Conservation (phyloP, 2,329 filamentous ascomycete species). For the Pyrenochaeta sp. region DNA sequence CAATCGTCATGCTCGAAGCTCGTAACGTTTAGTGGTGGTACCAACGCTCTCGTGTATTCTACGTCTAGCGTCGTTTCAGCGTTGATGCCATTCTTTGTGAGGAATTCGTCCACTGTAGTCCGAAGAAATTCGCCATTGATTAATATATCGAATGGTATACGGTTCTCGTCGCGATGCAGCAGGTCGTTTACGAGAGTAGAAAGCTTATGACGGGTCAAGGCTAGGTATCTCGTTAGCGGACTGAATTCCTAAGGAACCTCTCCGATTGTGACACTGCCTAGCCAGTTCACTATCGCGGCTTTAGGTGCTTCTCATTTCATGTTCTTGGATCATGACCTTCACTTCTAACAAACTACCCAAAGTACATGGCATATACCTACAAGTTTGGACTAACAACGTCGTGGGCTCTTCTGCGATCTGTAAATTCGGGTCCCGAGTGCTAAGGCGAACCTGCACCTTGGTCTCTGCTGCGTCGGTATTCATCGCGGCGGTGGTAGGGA, state of each 20-base stretch:
- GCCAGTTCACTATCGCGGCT: neutral
- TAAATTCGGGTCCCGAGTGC: slow-evolving; percentile 44
- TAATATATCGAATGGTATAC: slow-evolving; percentile 91
- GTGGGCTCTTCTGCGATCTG: slow-evolving; percentile 45
- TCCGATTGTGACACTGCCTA: neutral
- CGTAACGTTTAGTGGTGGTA: slow-evolving; percentile 87
- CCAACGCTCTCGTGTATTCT: slow-evolving; percentile 90
- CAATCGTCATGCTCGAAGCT: slow-evolving; percentile 98
- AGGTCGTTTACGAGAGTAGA: slow-evolving; percentile 71
- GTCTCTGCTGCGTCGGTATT: slow-evolving; percentile 36
- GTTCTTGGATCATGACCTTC: neutral
- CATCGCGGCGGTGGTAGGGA: slow-evolving; percentile 26
- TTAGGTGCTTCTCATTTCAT: neutral
- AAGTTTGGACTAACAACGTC: slow-evolving; percentile 43
- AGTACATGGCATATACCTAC: slow-evolving; percentile 26
- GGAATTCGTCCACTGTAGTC: slow-evolving; percentile 88
- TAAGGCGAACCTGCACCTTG: slow-evolving; percentile 48
- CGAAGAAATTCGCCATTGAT: slow-evolving; percentile 92
- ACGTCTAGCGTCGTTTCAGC: slow-evolving; percentile 86
- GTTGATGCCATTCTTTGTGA: slow-evolving; percentile 84
- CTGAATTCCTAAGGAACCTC: neutral
- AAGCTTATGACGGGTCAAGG: slow-evolving; percentile 52
- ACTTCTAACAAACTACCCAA: neutral
- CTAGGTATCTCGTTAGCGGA: slow-evolving; percentile 28
- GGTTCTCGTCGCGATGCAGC: slow-evolving; percentile 64